phyloP scores from a whole-genome alignment of 306 rosid species.

The Cyamopsis tetragonoloba region DNA sequence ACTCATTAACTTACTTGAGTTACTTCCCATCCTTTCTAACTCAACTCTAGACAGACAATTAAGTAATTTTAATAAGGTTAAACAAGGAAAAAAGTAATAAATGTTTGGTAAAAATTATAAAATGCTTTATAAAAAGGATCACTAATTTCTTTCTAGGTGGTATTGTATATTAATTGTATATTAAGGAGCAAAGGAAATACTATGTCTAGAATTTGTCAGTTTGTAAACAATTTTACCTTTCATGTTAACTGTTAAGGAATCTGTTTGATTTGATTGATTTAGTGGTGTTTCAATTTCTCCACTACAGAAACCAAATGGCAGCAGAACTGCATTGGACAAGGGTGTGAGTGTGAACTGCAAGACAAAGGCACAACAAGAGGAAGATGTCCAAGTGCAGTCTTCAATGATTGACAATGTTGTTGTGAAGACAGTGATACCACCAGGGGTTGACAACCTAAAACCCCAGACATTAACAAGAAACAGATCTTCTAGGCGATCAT shows the following conservation, averaged over 20 bases:
- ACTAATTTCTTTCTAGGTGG: too few species aligned
- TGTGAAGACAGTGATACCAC: conserved; percentile 34
- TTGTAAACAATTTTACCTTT: neutral
- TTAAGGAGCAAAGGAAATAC: too few species aligned
- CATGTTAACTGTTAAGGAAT: neutral
- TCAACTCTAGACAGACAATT: too few species aligned
- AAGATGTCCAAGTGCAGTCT: conserved; percentile 30
- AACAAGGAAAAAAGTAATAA: too few species aligned
- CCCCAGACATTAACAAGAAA: conserved; percentile 62
- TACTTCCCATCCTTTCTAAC: too few species aligned
- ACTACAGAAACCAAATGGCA: conserved; percentile 56
- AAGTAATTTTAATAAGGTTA: too few species aligned
- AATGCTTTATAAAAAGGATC: too few species aligned
- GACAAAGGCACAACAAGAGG: conserved; percentile 37
- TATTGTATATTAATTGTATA: too few species aligned
- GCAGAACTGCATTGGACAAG: conserved; percentile 32
- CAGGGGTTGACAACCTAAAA: conserved; percentile 38
- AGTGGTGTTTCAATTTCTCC: neutral
- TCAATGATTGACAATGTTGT: conserved; percentile 25
- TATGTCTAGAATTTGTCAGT: neutral
- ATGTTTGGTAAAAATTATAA: too few species aligned
- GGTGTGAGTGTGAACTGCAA: conserved; percentile 29
- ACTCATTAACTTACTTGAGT: too few species aligned
- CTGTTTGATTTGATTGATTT: conserved; percentile 17
- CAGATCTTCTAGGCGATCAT: conserved; percentile 70